These are phyloP conservation scores for Cucumis sativus DNA, from an alignment of 306 rosid genomes.

Conservation along the genomic window DNA sequence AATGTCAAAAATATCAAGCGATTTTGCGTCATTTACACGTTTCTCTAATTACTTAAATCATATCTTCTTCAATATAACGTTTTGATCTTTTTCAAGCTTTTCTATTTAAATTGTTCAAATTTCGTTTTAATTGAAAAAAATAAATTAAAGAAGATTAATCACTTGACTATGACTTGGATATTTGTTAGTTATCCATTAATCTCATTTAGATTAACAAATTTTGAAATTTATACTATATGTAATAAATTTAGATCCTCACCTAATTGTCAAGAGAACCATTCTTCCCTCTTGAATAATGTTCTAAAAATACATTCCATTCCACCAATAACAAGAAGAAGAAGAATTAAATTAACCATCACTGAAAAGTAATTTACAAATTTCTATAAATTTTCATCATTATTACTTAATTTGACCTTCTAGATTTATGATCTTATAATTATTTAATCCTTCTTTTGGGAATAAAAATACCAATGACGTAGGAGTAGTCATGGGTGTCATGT, in stretches of 20 bases:
- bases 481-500: constrained; percentile 6
- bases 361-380: background rate
- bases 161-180: background rate
- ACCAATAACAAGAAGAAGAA: background rate
- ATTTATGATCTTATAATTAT: constrained; percentile 14
- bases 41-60: background rate
- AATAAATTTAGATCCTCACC: background rate
- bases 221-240: background rate
- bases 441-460: background rate
- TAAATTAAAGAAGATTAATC: background rate
- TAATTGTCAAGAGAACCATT: background rate
- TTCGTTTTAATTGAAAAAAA: background rate
- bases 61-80: background rate
- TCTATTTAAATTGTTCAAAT: background rate
- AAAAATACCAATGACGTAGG: constrained; percentile 14
- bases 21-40: background rate
- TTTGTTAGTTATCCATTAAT: background rate
- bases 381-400: background rate
- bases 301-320: background rate
- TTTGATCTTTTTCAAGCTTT: background rate
- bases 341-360: background rate
- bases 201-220: background rate
- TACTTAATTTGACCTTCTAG: constrained; percentile 1
- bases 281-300: background rate
- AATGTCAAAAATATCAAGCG: background rate